phyloP scores from a whole-genome alignment of 176 grass and related monocot species.

The Paspalum notatum region DNA sequence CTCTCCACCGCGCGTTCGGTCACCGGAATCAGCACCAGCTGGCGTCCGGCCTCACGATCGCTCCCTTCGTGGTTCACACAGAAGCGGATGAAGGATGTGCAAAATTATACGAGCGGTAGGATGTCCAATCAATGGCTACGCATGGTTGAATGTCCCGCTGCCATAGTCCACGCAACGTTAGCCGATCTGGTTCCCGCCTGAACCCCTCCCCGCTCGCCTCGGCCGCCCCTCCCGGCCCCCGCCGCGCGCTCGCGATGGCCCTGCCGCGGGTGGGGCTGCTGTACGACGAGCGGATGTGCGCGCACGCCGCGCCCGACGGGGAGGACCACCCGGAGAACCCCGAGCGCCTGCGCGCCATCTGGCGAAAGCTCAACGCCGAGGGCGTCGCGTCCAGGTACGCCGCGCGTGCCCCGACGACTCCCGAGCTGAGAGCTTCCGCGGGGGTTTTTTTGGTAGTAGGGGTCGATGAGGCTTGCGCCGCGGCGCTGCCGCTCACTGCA shows the following conservation, averaged over 20 bases:
- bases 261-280: slow-evolving; percentile 63
- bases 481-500: neutral
- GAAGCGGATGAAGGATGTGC: too few species aligned
- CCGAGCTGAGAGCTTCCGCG: neutral
- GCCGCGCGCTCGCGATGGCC: neutral
- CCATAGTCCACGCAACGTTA: too few species aligned
- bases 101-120: too few species aligned
- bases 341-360: slow-evolving; percentile 78
- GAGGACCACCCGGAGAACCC: slow-evolving; percentile 80
- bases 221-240: neutral
- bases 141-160: too few species aligned
- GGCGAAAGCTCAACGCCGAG: slow-evolving; percentile 73
- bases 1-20: too few species aligned
- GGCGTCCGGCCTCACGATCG: too few species aligned
- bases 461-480: neutral
- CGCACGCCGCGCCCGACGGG: slow-evolving; percentile 69
- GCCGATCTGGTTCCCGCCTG: too few species aligned
- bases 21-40: too few species aligned
- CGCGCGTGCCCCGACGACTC: too few species aligned
- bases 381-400: slow-evolving; percentile 71
- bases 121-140: too few species aligned
- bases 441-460: neutral
- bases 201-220: neutral
- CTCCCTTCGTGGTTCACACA: too few species aligned
- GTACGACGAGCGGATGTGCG: slow-evolving; percentile 96